These are phyloP conservation scores for Termitomyces sp. DNA, from an alignment of 768 basidiomycete species.

Conservation along the genomic window DNA sequence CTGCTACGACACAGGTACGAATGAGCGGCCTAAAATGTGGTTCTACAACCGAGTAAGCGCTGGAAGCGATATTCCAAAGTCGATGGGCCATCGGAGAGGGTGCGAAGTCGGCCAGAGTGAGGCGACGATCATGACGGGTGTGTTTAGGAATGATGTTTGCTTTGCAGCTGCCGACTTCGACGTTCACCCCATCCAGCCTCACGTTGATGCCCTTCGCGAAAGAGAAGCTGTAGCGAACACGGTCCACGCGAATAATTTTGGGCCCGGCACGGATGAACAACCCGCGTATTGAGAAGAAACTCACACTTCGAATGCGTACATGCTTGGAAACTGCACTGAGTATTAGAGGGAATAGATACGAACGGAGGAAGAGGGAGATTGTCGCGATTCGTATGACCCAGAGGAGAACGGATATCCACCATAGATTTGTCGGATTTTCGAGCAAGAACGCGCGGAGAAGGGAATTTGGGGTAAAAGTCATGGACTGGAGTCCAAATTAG, in stretches of 20 bases:
- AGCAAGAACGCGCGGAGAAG: conserved; percentile 23
- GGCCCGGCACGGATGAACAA: conserved; percentile 58
- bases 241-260: conserved; percentile 58
- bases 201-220: conserved; percentile 54
- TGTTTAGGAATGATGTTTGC: conserved; percentile 13
- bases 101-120: conserved; percentile 44
- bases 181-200: conserved; percentile 53
- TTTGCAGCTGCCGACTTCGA: conserved; percentile 41
- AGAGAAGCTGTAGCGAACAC: conserved; percentile 59
- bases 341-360: conserved; percentile 62
- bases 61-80: conserved; percentile 33
- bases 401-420: conserved; percentile 37
- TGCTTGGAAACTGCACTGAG: conserved; percentile 56
- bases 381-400: conserved; percentile 49
- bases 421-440: conserved; percentile 24
- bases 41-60: conserved; percentile 42
- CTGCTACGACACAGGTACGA: conserved; percentile 48
- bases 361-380: conserved; percentile 56
- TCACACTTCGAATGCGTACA: conserved; percentile 67
- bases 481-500: neutral
- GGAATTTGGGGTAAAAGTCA: conserved; percentile 6
- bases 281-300: conserved; percentile 73
- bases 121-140: conserved; percentile 31
- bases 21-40: conserved; percentile 59
- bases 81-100: conserved; percentile 39